These are phyloP conservation scores for Fusarium sp. DNA, from an alignment of 2,329 filamentous ascomycete genomes.

Conservation along the genomic window DNA sequence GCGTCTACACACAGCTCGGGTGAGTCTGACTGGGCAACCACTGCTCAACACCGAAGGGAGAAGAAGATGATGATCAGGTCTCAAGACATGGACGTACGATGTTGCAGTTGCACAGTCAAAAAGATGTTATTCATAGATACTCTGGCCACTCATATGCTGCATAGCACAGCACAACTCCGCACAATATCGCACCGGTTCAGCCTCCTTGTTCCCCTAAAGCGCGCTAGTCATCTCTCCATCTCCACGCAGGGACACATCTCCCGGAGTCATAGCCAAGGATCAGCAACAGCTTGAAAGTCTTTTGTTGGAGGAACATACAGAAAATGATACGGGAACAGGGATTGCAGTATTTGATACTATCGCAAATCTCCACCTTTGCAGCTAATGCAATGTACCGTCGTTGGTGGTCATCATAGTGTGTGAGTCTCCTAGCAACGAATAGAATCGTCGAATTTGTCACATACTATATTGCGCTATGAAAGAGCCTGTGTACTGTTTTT, in stretches of 20 bases:
- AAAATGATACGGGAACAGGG: slow-evolving; percentile 7
- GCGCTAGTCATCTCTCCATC: slow-evolving; percentile 14
- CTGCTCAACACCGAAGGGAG: slow-evolving; percentile 5
- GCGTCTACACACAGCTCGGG: neutral
- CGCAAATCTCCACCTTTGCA: slow-evolving; percentile 8
- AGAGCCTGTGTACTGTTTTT: too few species aligned
- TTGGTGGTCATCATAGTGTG: slow-evolving; percentile 17
- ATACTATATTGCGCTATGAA: neutral
- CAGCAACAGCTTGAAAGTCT: slow-evolving; percentile 10
- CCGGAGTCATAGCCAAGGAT: slow-evolving; percentile 5
- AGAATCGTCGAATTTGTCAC: slow-evolving; percentile 1
- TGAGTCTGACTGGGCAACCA: slow-evolving; percentile 24
- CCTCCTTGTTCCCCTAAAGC: slow-evolving; percentile 18
- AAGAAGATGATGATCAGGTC: neutral
- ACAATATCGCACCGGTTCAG: slow-evolving; percentile 19
- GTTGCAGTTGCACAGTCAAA: slow-evolving; percentile 5
- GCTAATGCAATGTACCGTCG: slow-evolving; percentile 38
- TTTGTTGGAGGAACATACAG: slow-evolving; percentile 17
- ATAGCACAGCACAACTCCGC: slow-evolving; percentile 4
- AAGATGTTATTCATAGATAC: neutral
- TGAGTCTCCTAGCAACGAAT: neutral
- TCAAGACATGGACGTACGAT: slow-evolving; percentile 10
- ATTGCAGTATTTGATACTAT: neutral
- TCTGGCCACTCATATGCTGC: slow-evolving; percentile 3
- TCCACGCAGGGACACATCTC: slow-evolving; percentile 33